Evolutionary conservation across 345 rosid species (phyloP).

Genomic region (Salix viminalis): DNA sequence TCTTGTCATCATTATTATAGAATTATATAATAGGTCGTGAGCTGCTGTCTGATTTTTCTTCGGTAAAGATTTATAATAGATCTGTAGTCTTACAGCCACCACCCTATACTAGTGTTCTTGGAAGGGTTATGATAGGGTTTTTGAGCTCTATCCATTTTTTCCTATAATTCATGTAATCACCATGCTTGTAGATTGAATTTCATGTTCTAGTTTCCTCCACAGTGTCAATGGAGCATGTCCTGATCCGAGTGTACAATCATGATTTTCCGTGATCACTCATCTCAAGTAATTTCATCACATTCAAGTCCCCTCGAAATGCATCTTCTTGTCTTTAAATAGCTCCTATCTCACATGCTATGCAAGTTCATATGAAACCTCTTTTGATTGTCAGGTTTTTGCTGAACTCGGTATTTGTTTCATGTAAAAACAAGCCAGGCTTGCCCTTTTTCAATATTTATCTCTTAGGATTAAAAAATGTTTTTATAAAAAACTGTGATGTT

Average conservation of each 20-base stretch:
- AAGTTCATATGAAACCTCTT: background rate
- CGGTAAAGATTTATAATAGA: background rate
- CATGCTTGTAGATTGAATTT: background rate
- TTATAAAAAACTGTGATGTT: too few species aligned
- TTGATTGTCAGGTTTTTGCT: background rate
- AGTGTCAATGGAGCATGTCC: background rate
- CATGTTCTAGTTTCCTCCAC: background rate
- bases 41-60: background rate
- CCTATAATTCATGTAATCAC: background rate
- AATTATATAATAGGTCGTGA: conserved; percentile 52
- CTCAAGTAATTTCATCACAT: background rate
- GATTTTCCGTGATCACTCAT: background rate
- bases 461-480: too few species aligned
- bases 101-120: background rate
- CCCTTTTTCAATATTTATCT: too few species aligned
- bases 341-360: background rate
- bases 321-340: background rate
- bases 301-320: background rate
- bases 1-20: conserved; percentile 43
- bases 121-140: background rate
- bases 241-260: background rate
- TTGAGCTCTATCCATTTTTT: background rate
- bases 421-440: background rate
- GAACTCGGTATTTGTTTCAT: background rate
- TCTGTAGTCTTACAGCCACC: background rate